phyloP scores from a whole-genome alignment of 2,329 filamentous ascomycete species.

The Penicillium sp. region DNA sequence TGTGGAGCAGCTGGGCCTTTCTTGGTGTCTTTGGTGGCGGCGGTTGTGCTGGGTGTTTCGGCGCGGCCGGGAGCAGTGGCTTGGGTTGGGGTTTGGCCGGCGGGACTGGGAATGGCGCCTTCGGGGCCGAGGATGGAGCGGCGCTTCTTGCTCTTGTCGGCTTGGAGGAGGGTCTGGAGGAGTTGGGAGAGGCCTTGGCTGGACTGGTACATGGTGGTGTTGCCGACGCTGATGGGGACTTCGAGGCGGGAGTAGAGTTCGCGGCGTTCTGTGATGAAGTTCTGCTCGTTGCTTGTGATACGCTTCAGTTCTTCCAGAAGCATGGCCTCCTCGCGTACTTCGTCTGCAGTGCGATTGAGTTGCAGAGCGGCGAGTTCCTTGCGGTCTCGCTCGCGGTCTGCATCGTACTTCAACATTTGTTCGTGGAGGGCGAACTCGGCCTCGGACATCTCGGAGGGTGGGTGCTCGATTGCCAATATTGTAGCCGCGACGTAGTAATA shows the following conservation, averaged over 20 bases:
- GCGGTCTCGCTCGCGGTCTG: constrained; percentile 72
- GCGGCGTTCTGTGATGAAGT: constrained; percentile 81
- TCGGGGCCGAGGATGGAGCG: constrained; percentile 68
- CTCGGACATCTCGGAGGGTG: constrained; percentile 82
- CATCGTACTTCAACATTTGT: constrained; percentile 83
- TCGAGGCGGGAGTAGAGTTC: constrained; percentile 87
- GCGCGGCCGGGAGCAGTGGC: constrained; percentile 40
- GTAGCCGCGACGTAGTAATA: constrained; percentile 86
- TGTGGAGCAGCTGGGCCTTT: constrained; percentile 40
- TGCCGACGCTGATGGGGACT: constrained; percentile 69
- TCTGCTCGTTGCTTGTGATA: constrained; percentile 82
- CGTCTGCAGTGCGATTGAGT: constrained; percentile 77
- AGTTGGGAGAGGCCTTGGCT: constrained; percentile 78
- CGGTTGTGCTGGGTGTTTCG: constrained; percentile 37
- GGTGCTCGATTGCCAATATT: constrained; percentile 78
- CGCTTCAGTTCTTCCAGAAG: constrained; percentile 87
- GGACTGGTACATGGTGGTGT: constrained; percentile 76
- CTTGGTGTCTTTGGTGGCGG: constrained; percentile 29
- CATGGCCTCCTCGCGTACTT: constrained; percentile 89
- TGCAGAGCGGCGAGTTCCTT: constrained; percentile 84
- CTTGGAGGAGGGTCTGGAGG: constrained; percentile 76
- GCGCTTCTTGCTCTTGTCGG: constrained; percentile 88
- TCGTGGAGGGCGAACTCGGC: constrained; percentile 82
- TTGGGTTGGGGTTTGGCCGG: constrained; percentile 54
- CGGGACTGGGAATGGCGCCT: constrained; percentile 51